Base-by-base conservation (phyloP, 164 flowering plant species). In the Buxus sempervirens region DNA sequence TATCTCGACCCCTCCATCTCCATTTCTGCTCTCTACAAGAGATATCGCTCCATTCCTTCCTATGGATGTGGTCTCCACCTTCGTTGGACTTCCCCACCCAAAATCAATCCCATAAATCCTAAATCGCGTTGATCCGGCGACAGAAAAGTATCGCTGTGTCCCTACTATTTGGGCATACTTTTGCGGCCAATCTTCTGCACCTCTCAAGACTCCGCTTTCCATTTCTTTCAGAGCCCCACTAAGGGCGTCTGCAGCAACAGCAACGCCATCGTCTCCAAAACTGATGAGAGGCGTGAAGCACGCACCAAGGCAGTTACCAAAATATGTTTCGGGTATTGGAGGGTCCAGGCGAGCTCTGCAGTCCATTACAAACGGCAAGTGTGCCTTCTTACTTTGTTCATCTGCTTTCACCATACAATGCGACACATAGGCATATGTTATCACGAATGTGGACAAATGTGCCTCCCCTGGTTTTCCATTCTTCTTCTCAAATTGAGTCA, bases 91-190 rank as follows among this genome's bases (percentile, higher is more conserved):
- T 20, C 84, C 86, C 82, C 82, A 83, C 22, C 84, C 85, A 25
- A 78, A 82, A 79, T 86, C 82, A 9, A 67, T 63, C 26, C 67
- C 80, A 36, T 84, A 84, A 13, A 80, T 60, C 58, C 65, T 65
- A 18, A 82, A 74, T 54, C 65, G 63, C 14, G 83, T 76, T 18
- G 90, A 86, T 13, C 85, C 87, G 0, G 82, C 81, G n/a, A 79
- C 78, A 1, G 53, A 24, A 5, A 76, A 2, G 1, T 53, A 23
- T 28, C 28, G 36, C 28, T 60, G 66, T 4, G 57, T 1, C 21
- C 0, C 61, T 32, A 65, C 1, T 2, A 56, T 1, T 13, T 0
- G 8, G 0, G 24, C 27, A 21, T 64, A 62, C 9, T 56, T 16
- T 25, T 64, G 48, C 74, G 4, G 28, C 9, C n/a, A n/a, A n/a